Evolutionary conservation across 2,329 filamentous ascomycete species (phyloP).

Genomic region (Fusarium goolgardi): DNA sequence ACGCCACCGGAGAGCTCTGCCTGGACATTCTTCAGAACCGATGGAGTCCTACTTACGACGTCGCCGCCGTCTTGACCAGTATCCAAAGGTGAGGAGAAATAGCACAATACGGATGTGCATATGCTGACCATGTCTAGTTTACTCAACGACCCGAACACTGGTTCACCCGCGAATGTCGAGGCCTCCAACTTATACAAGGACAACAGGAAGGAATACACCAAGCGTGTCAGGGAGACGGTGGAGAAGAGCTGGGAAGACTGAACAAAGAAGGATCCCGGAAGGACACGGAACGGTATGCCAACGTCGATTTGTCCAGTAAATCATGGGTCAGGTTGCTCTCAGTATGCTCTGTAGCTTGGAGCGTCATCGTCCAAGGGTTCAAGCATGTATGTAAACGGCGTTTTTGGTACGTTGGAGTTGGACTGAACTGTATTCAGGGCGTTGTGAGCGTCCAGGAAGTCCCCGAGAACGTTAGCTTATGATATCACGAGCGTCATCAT

Average conservation of each 20-base stretch:
- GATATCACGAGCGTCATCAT: constrained; percentile 44
- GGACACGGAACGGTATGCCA: constrained; percentile 40
- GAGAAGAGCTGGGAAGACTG: constrained; percentile 99
- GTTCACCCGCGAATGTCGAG: constrained; percentile 96
- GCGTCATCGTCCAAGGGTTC: constrained; percentile 3
- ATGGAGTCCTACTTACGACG: constrained; percentile 99
- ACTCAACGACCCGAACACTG: constrained; percentile 98
- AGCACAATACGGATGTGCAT: not conserved
- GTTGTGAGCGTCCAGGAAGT: constrained; percentile 41
- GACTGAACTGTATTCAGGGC: constrained; percentile 50
- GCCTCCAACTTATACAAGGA: constrained; percentile 99
- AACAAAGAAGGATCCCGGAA: constrained; percentile 20
- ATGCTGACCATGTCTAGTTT: constrained; percentile 68
- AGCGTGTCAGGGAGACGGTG: constrained; percentile 93
- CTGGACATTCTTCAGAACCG: constrained; percentile 97
- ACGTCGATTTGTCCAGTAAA: constrained; percentile 37
- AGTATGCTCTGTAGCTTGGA: constrained; percentile 16
- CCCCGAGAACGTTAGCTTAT: constrained; percentile 39
- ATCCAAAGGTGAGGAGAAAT: constrained; percentile 81
- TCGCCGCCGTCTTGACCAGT: constrained; percentile 95
- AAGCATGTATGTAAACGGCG: constrained; percentile 45
- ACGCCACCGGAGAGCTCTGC: constrained; percentile 95
- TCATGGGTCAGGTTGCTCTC: constrained; percentile 32
- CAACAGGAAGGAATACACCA: constrained; percentile 95
- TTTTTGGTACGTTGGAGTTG: constrained; percentile 50